Conservation (phyloP, 257 asterid species). For the Schizonepeta tenuifolia region DNA sequence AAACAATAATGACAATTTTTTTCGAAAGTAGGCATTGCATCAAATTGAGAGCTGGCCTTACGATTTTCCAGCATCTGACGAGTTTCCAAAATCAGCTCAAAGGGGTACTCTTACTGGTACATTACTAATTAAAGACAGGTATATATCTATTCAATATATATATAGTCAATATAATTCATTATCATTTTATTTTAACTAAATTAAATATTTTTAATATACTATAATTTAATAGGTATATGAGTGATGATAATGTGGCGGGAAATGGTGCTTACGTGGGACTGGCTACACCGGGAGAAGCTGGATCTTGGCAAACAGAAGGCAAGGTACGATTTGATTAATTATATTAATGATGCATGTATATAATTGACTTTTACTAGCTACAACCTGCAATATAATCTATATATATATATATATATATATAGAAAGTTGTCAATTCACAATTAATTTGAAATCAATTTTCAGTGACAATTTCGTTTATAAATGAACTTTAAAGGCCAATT, state of each 20-base stretch:
- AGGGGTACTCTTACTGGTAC: slow-evolving; percentile 62
- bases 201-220: no score
- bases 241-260: slow-evolving; percentile 53
- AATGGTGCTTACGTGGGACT: slow-evolving; percentile 65
- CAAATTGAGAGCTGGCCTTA: slow-evolving; percentile 81
- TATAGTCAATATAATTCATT: background rate
- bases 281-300: slow-evolving; percentile 71
- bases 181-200: no score
- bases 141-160: background rate
- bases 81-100: slow-evolving; percentile 56
- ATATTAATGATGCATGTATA: no score
- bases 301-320: slow-evolving; percentile 87
- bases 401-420: no score
- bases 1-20: no score
- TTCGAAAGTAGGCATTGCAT: slow-evolving; percentile 53
- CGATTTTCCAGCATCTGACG: slow-evolving; percentile 70
- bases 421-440: no score
- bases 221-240: slow-evolving; percentile 41
- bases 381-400: no score
- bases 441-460: no score
- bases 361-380: no score
- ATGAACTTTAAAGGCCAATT: no score
- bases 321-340: slow-evolving; percentile 42
- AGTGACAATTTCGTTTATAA: no score
- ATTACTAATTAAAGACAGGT: slow-evolving; percentile 68